A percentile compares a stretch with the other conserved stretches of the same genome.
These are phyloP conservation scores for Colletotrichum tabaci DNA, from an alignment of 2,329 filamentous ascomycete genomes.

Conservation along the genomic window DNA sequence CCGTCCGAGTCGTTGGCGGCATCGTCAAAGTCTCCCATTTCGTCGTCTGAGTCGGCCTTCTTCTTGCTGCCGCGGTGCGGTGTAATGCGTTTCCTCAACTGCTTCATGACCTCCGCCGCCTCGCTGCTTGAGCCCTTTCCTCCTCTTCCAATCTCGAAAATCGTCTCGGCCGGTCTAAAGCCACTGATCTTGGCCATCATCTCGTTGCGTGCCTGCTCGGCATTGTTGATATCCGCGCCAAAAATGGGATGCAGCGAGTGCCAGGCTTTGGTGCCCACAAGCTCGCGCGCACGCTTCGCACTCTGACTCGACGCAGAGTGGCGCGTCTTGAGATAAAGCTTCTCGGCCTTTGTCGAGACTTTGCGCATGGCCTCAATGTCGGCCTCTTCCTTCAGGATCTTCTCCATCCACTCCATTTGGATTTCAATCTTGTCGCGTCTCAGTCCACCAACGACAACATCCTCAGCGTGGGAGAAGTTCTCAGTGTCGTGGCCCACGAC, in stretches of 20 bases:
- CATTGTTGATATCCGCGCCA: constrained; percentile 74
- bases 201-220: constrained; percentile 81
- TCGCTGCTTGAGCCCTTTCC: constrained; percentile 74
- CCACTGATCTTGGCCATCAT: constrained; percentile 92
- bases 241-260: constrained; percentile 86
- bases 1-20: constrained; percentile 53
- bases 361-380: constrained; percentile 80
- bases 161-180: constrained; percentile 91
- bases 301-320: constrained; percentile 93
- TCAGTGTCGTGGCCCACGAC: constrained; percentile 79
- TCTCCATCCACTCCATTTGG: constrained; percentile 86
- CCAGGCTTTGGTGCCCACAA: constrained; percentile 80
- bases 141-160: constrained; percentile 92
- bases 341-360: constrained; percentile 91
- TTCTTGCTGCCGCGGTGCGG: constrained; percentile 63
- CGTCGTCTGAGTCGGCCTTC: constrained; percentile 49
- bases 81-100: constrained; percentile 78
- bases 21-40: constrained; percentile 49
- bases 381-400: constrained; percentile 80
- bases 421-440: constrained; percentile 81
- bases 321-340: constrained; percentile 89
- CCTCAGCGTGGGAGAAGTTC: constrained; percentile 80
- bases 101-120: constrained; percentile 83
- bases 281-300: constrained; percentile 86
- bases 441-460: constrained; percentile 86